These are phyloP conservation scores for Atkinsonella hypoxylon DNA, from an alignment of 2,329 filamentous ascomycete species.

Conservation along the genomic window DNA sequence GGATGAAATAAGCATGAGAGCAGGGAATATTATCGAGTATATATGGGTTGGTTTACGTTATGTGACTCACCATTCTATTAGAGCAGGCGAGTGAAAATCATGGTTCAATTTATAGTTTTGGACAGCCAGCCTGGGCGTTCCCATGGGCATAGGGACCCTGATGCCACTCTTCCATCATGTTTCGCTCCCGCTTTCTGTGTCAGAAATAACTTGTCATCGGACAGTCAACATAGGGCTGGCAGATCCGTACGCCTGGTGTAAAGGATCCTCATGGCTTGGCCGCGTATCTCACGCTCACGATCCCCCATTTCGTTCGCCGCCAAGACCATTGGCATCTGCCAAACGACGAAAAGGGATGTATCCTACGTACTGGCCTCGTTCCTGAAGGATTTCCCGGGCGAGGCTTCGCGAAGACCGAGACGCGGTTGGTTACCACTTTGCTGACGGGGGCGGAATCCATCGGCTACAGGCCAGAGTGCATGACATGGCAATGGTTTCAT, in stretches of 20 bases:
- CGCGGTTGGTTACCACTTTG: not conserved
- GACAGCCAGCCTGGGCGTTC: not conserved
- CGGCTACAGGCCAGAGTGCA: not conserved
- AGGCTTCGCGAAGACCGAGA: not conserved
- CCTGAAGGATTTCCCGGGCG: not conserved
- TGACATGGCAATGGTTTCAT: not conserved
- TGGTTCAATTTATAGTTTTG: not conserved
- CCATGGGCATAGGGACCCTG: too few relatives aligned
- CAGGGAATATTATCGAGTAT: too few relatives aligned
- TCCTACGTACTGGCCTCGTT: not conserved
- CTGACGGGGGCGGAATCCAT: not conserved
- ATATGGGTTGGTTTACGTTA: too few relatives aligned
- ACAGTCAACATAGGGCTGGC: not conserved
- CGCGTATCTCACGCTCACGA: not conserved
- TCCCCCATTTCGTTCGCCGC: not conserved
- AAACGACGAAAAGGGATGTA: not conserved
- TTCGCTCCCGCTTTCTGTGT: not conserved
- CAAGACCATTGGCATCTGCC: not conserved
- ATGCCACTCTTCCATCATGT: not conserved
- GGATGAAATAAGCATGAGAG: not conserved
- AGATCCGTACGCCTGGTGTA: not conserved
- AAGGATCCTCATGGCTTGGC: not conserved
- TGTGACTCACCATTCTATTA: too few relatives aligned
- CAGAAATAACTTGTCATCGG: not conserved
- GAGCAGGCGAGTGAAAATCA: not conserved